These are phyloP conservation scores for Phytophthora brassicae DNA, from an alignment of 352 stramenopile species.

Conservation along the genomic window DNA sequence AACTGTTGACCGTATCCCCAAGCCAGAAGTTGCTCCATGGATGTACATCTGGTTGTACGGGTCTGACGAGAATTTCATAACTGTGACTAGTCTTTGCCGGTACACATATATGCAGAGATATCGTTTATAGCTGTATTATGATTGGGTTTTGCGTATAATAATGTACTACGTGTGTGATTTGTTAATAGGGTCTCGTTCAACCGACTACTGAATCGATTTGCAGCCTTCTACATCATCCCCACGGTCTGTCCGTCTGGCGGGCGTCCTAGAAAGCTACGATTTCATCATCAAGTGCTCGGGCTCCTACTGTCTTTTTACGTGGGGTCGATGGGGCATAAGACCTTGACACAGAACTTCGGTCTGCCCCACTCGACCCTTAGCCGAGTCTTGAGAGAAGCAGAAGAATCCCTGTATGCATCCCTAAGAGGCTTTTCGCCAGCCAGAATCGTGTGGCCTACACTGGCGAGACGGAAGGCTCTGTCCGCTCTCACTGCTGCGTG, in stretches of 20 bases:
- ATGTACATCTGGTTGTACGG: no score
- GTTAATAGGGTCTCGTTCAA: background rate
- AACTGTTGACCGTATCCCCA: no score
- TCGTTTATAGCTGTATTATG: no score
- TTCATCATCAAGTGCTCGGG: background rate
- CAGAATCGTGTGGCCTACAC: background rate
- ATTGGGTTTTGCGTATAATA: no score
- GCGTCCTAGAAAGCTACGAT: background rate
- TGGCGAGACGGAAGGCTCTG: background rate
- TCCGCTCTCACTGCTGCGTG: background rate
- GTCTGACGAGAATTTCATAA: no score
- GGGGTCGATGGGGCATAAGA: background rate
- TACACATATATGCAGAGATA: background rate
- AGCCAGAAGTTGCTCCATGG: no score
- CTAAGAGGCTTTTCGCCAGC: background rate
- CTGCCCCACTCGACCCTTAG: background rate
- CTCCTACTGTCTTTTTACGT: background rate
- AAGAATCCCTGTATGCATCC: background rate
- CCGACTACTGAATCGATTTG: background rate
- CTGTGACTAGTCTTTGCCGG: no score
- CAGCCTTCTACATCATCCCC: background rate
- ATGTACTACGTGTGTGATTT: background rate
- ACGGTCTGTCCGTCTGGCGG: background rate
- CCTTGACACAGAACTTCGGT: no score
- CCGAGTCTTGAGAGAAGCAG: background rate